These are phyloP conservation scores for Mortierella sp. DNA, from an alignment of 371 early-diverging fungal genomes.

Conservation along the genomic window DNA sequence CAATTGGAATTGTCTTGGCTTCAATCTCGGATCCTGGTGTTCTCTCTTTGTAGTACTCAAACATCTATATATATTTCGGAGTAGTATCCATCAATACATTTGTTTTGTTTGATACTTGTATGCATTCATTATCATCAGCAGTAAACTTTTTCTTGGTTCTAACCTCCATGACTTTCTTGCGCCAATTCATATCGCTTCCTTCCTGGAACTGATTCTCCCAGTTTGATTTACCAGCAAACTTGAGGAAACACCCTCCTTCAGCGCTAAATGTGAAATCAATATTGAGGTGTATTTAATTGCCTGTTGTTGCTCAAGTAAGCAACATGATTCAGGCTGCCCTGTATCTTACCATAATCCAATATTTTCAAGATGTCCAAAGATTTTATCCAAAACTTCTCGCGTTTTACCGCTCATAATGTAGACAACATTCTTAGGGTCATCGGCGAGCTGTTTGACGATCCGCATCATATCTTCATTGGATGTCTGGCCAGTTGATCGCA, in stretches of 20 bases:
- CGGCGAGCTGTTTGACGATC: constrained; percentile 70
- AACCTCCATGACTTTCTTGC: constrained; percentile 76
- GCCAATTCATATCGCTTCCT: constrained; percentile 87
- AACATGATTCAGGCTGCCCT: background rate
- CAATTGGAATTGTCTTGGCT: constrained; percentile 77
- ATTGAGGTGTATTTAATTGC: background rate
- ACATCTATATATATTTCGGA: constrained; percentile 62
- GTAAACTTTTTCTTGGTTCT: background rate
- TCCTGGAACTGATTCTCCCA: constrained; percentile 85
- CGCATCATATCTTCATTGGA: constrained; percentile 59
- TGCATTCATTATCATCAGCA: background rate
- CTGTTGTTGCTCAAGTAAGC: background rate
- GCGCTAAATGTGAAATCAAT: constrained; percentile 63
- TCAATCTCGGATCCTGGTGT: constrained; percentile 90
- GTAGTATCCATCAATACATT: background rate
- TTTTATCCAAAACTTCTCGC: constrained; percentile 75
- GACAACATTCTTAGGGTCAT: constrained; percentile 79
- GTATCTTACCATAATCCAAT: constrained; percentile 78
- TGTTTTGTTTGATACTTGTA: background rate
- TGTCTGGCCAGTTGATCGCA: constrained; percentile 57
- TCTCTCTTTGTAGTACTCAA: constrained; percentile 91
- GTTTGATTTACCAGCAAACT: constrained; percentile 67
- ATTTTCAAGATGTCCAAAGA: constrained; percentile 80
- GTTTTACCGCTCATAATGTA: constrained; percentile 91
- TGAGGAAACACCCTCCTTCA: constrained; percentile 90